Base-by-base conservation (phyloP, 2,329 filamentous ascomycete genomes). In the Xylariaceae sp. region DNA sequence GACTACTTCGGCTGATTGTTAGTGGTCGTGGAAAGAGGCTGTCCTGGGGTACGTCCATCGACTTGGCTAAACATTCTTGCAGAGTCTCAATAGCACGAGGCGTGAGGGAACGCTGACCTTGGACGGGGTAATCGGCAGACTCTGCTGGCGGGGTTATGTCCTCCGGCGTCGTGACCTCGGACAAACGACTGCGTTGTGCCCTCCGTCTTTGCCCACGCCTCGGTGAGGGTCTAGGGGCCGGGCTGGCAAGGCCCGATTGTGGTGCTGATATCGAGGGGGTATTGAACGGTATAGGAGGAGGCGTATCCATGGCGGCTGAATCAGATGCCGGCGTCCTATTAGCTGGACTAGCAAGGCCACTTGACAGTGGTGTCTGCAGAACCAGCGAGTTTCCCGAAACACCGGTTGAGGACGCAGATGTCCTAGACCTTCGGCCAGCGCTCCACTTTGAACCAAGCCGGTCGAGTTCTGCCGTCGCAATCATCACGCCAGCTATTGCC, bases 81-180 rank as follows among this genome's bases (percentile, higher is more conserved):
- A 63, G 49, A 6, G 52, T 52, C 20, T 62, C 59, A 26, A 59
- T 48, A 20, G 52, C 48, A 23, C 55, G 44, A 40, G 23, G 50
- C 10, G 52, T 42, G 18, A 56, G n/a, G 10, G 49, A 48, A 7
- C 20, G 20, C n/a, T 26, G 32, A 18, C 45, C 23, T 29, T 53
- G 50, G 12, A 2, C 42, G 16, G 42, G 46, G 1, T 58, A 56
- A 29, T 61, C 49, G 6, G 40, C 37, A 23, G 48, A 40, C 7
- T 65, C 61, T 12, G 45, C 47, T 20, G 56, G 54, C n/a, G n/a
- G n/a, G 7, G 52, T 54, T 10, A 46, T 40, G 9, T 69, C 62
- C 10, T 67, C 67, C 7, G 66, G 66, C 3, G 66, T 70, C 2
- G 68, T 70, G 5, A 71, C 65, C 60, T 71, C 69, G 2, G 68